Conservation (phyloP, 2,329 filamentous ascomycete genomes). For the Fusarium goolgardi region DNA sequence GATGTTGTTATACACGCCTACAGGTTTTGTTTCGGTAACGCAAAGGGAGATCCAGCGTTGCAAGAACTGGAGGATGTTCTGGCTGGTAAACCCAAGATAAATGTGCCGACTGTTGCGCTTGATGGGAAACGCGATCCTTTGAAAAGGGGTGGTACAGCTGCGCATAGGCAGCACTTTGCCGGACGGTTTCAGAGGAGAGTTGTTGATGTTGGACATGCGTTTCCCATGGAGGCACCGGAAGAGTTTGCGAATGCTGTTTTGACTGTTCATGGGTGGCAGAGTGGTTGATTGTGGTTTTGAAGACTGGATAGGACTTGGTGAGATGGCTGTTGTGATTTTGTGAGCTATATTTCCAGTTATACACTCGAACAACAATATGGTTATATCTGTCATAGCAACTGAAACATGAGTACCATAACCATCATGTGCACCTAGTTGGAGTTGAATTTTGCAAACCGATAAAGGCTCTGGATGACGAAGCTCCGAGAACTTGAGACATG, state of each 20-base stretch:
- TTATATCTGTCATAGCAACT: background rate
- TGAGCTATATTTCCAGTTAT: background rate
- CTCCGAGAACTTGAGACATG: too few relatives aligned
- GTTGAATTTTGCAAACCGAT: background rate
- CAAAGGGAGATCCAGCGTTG: background rate
- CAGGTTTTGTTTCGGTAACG: conserved; percentile 12
- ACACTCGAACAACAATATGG: background rate
- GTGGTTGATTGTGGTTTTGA: background rate
- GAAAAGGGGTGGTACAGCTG: conserved; percentile 7
- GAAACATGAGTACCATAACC: background rate
- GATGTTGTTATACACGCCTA: conserved; percentile 22
- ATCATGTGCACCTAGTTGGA: background rate
- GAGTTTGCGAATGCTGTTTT: conserved; percentile 11
- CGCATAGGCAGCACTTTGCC: background rate
- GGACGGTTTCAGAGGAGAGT: background rate
- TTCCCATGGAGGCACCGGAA: conserved; percentile 14
- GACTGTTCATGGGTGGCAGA: background rate
- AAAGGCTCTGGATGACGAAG: background rate
- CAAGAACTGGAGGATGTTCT: conserved; percentile 5
- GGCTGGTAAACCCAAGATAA: conserved; percentile 5
- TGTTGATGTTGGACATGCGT: conserved; percentile 8
- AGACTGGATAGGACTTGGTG: background rate
- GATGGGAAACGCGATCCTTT: conserved; percentile 7
- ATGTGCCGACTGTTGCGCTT: background rate
- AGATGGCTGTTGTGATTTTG: background rate